Conservation (phyloP, 164 flowering plant genomes). For the Liquidambar formosana region DNA sequence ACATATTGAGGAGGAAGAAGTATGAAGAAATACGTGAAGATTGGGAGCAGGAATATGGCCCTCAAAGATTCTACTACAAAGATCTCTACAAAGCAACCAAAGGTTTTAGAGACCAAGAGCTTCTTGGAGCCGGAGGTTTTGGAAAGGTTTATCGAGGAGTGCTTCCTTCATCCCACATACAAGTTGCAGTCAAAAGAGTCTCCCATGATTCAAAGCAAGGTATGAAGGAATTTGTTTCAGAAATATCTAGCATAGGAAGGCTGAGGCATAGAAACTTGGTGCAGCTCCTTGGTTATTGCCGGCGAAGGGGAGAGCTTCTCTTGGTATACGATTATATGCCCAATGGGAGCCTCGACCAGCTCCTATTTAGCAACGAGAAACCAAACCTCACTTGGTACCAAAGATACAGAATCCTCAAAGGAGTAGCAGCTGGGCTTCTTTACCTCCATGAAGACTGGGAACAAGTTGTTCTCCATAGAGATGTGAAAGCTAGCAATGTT, state of each 20-base stretch:
- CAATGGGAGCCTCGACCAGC: slow-evolving; percentile 51
- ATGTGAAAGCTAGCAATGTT: slow-evolving; percentile 50
- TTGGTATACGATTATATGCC: slow-evolving; percentile 52
- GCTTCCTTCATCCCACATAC: slow-evolving; percentile 15
- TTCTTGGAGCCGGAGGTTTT: slow-evolving; percentile 36
- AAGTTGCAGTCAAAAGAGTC: slow-evolving; percentile 48
- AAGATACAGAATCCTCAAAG: slow-evolving; percentile 31
- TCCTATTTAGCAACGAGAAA: slow-evolving; percentile 15
- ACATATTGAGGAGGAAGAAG: too few species aligned
- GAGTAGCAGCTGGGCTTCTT: slow-evolving; percentile 41
- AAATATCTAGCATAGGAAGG: slow-evolving; percentile 40
- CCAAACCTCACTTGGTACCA: slow-evolving; percentile 28
- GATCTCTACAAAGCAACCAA: slow-evolving; percentile 34
- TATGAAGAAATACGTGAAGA: too few species aligned
- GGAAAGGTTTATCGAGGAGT: slow-evolving; percentile 45
- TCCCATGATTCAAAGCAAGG: slow-evolving; percentile 45
- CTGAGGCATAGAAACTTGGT: slow-evolving; percentile 51
- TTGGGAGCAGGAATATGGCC: too few species aligned
- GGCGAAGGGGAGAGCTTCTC: slow-evolving; percentile 40
- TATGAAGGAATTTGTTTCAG: slow-evolving; percentile 43
- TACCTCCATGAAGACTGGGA: slow-evolving; percentile 64
- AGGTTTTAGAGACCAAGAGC: slow-evolving; percentile 26
- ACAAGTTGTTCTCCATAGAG: slow-evolving; percentile 50
- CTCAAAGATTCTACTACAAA: slow-evolving; percentile 29
- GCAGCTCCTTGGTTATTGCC: slow-evolving; percentile 44